Conservation (phyloP, 371 early-diverging fungal species). For the Gilbertella persicaria region DNA sequence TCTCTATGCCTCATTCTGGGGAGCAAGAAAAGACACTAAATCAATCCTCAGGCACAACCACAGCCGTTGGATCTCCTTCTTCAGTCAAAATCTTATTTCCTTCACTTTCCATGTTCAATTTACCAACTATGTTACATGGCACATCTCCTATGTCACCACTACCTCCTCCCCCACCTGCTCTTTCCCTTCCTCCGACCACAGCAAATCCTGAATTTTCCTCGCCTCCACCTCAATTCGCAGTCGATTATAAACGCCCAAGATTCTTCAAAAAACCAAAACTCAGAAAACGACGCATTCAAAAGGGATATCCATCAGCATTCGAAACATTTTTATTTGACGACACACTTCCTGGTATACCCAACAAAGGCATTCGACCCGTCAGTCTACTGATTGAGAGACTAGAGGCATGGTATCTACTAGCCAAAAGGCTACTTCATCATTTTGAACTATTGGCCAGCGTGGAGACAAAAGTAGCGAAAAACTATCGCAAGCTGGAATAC, state of each 20-base stretch:
- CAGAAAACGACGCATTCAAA: conserved; percentile 12
- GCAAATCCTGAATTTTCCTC: neutral
- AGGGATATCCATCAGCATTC: conserved; percentile 26
- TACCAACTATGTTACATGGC: conserved; percentile 10
- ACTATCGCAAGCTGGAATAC: conserved; percentile 24
- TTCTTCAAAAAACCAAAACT: neutral
- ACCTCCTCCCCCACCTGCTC: neutral
- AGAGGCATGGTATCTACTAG: conserved; percentile 37
- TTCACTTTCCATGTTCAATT: conserved; percentile 34
- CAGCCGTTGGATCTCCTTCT: conserved; percentile 11
- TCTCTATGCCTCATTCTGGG: conserved; percentile 65
- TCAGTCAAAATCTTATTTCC: conserved; percentile 38
- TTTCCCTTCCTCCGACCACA: neutral
- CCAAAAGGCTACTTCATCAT: conserved; percentile 29
- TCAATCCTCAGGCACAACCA: conserved; percentile 24
- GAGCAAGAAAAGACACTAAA: conserved; percentile 31
- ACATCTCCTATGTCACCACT: neutral
- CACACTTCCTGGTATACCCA: conserved; percentile 5
- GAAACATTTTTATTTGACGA: conserved; percentile 29
- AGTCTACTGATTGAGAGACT: conserved; percentile 33
- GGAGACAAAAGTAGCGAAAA: conserved; percentile 34
- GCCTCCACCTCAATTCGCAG: conserved; percentile 37
- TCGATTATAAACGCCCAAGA: conserved; percentile 1
- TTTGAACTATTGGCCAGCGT: conserved; percentile 29
- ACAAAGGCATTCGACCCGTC: conserved; percentile 35